Percentiles rank a stretch among this genome's conserved stretches.
Evolutionary conservation across 306 rosid species (phyloP).

Genomic region (Vicia faba): DNA sequence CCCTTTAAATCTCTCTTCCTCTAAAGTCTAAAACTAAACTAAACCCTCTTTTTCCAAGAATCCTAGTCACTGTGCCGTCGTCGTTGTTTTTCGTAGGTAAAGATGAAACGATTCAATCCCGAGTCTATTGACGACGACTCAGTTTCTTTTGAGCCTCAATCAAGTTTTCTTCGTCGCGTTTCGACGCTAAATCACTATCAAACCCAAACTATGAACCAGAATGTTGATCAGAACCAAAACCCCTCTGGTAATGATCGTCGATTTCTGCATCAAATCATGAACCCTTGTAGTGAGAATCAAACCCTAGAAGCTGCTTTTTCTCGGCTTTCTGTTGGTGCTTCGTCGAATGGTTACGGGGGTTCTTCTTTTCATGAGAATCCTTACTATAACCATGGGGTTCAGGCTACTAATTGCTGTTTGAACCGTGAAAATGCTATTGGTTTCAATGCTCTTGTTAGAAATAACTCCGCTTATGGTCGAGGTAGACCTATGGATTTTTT

Average conservation of each 20-base stretch:
- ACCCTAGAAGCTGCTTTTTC: constrained; percentile 49
- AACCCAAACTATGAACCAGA: neutral
- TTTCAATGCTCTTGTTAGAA: neutral
- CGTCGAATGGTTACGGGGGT: neutral
- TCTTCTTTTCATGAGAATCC: neutral
- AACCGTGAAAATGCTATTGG: neutral
- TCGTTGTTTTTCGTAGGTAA: neutral
- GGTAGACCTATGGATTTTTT: neutral
- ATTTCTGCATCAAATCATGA: neutral
- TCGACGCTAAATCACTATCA: neutral
- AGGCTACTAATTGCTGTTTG: neutral
- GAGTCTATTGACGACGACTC: neutral
- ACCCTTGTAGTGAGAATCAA: constrained; percentile 6
- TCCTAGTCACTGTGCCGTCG: neutral
- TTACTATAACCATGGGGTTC: neutral
- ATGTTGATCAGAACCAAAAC: neutral
- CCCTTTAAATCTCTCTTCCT: neutral
- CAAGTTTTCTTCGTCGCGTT: neutral
- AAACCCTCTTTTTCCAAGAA: constrained; percentile 10
- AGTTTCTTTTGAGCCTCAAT: neutral
- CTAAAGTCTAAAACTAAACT: neutral
- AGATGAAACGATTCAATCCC: neutral
- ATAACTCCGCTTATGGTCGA: neutral
- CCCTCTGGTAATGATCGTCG: neutral
- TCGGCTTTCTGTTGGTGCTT: constrained; percentile 35